phyloP scores from a whole-genome alignment of 176 grass and related monocot genomes.

The Miscanthus lutarioriparius region DNA sequence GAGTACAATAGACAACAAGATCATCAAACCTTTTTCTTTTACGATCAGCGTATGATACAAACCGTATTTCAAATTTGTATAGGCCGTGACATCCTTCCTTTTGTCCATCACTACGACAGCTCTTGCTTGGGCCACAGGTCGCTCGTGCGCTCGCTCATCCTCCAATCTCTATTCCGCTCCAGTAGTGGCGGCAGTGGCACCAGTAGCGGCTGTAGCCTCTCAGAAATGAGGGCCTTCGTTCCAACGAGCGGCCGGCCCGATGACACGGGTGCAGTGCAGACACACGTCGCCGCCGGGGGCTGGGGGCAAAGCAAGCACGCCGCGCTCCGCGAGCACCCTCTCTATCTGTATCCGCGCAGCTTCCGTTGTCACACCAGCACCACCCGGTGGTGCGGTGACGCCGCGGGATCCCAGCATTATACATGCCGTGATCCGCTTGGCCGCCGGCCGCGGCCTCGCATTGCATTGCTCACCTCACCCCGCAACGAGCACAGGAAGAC shows the following conservation, averaged over 20 bases:
- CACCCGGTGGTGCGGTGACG: neutral
- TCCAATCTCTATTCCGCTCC: neutral
- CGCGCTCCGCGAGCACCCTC: neutral
- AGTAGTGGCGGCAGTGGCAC: neutral
- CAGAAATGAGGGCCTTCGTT: neutral
- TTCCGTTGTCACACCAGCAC: conserved; percentile 3
- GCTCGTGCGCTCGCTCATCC: neutral
- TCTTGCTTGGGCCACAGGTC: neutral
- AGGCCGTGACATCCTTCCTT: neutral
- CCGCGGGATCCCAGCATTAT: neutral
- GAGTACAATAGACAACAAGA: neutral
- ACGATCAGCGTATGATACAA: neutral
- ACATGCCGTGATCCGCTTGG: conserved; percentile 26
- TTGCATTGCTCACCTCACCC: neutral
- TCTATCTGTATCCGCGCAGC: neutral
- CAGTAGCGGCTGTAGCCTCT: neutral
- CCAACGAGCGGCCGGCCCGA: neutral
- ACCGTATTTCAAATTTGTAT: neutral
- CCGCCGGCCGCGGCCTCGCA: neutral
- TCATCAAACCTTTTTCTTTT: neutral
- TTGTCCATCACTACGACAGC: neutral
- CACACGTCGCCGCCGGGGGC: conserved; percentile 29
- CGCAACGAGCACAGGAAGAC: neutral
- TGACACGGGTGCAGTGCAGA: neutral
- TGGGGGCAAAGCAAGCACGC: too few species aligned